Conservation (phyloP, 441 rosid genomes). For the Codiaeum variegatum region DNA sequence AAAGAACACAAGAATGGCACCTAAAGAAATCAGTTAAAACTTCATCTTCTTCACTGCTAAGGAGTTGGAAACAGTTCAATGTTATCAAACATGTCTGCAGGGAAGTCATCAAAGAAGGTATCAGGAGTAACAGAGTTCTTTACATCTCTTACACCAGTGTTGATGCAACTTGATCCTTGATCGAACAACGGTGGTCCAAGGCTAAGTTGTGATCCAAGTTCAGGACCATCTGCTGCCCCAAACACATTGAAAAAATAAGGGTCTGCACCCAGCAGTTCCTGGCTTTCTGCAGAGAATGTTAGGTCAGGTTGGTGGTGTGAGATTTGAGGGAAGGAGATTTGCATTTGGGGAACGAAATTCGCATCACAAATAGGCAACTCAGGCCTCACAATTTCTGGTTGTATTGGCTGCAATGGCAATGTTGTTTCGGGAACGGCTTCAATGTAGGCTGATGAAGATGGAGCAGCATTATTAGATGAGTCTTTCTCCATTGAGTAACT, state of each 20-base stretch:
- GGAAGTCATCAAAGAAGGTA: conserved; percentile 69
- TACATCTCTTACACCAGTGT: conserved; percentile 29
- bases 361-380: conserved; percentile 30
- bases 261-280: conserved; percentile 54
- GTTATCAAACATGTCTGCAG: conserved; percentile 66
- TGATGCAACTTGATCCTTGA: conserved; percentile 28
- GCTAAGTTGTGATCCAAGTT: conserved; percentile 32
- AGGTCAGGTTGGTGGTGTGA: conserved; percentile 34
- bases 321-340: conserved; percentile 29
- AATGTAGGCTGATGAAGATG: conserved; percentile 28
- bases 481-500: conserved; percentile 40
- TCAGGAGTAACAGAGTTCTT: conserved; percentile 30
- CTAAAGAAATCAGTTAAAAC: conserved; percentile 6
- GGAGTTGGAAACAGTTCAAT: conserved; percentile 54
- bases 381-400: conserved; percentile 28
- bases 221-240: conserved; percentile 44
- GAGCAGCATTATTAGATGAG: conserved; percentile 27
- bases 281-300: conserved; percentile 48
- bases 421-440: conserved; percentile 21
- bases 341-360: conserved; percentile 20
- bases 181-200: conserved; percentile 44
- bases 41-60: conserved; percentile 7
- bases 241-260: conserved; percentile 49
- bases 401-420: conserved; percentile 22
- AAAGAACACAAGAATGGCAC: neutral